Base-by-base conservation (phyloP, 306 rosid genomes). In the Dalbergia oliveri region DNA sequence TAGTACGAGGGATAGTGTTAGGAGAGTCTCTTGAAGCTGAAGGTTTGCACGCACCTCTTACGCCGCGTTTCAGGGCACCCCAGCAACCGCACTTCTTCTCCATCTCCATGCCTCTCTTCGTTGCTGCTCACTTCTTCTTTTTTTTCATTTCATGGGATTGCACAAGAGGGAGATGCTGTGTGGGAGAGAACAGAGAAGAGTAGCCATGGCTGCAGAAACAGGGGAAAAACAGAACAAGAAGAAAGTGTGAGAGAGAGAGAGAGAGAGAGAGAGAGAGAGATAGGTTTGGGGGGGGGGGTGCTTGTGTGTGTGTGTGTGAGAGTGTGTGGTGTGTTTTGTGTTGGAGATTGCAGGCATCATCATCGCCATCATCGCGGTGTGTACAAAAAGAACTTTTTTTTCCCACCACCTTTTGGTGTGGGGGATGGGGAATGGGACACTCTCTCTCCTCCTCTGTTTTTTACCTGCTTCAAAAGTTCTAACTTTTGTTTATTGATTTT, bases 341-440 rank as follows among this genome's bases (percentile, higher is more conserved):
- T 80, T 82, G 81, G 90, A 82, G 92, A 94, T 87, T 89, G 86
- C 88, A 92, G 89, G 93, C 92, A 92, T 92, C 95, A 92, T 90
- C 97, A 90, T 87, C 89, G 79, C 88, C 94, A 92, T 92, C 93
- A 94, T 89, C 89, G 88, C 97, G 83, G 88, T 87, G 88, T 85
- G 97, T 94, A 90, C 97, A 94, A 94, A 94, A 92, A 91, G 90
- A 92, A 84, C 97, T 89, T 91, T 92, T 92, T 92, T 78, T 92
- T 91, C 79, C 87, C 90, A 88, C 97, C 90, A 91, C 97, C 88
- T 87, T 92, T 49, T 94, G 83, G 43, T 87, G 97, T 88, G 97
- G 90, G 94, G 97, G 85, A 75, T 82, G 83, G 82, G 47, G 69
- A 63, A 64, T 63, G 57, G 57, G 71, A 79, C 91, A 1, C 66